Percentiles rank a stretch among this genome's conserved stretches.
Evolutionary conservation across 352 stramenopile genomes (phyloP).

Genomic region (Blastocystis sp.): DNA sequence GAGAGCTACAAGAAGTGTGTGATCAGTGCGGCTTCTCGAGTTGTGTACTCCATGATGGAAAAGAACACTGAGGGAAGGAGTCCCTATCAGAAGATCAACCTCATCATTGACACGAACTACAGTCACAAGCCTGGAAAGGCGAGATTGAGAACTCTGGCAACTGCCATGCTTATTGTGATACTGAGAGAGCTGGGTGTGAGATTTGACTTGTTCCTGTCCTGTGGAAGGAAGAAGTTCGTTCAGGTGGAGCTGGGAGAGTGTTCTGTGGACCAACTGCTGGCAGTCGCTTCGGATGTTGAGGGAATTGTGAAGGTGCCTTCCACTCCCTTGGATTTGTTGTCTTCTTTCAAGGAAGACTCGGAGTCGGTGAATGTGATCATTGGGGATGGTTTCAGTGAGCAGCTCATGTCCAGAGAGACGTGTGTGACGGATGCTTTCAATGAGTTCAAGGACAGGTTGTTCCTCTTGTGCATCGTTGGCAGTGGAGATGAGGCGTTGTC

Average conservation of each 20-base stretch:
- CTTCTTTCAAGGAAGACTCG: not conserved
- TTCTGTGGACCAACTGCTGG: not conserved
- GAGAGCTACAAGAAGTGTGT: not conserved
- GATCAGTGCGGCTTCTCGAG: not conserved
- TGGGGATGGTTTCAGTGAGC: constrained; percentile 41
- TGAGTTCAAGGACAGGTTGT: not conserved
- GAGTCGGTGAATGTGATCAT: constrained; percentile 11
- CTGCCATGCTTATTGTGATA: not conserved
- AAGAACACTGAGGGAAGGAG: not conserved
- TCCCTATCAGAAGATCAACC: not conserved
- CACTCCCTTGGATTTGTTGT: constrained; percentile 43
- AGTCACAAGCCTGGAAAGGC: not conserved
- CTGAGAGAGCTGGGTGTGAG: constrained; percentile 12
- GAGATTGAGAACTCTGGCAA: not conserved
- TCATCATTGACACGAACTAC: constrained; percentile 11
- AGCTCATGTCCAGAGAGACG: not conserved
- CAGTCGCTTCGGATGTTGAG: constrained; percentile 27
- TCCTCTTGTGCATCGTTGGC: constrained; percentile 5
- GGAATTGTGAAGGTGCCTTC: constrained; percentile 35
- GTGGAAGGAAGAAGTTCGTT: not conserved
- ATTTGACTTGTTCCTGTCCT: not conserved
- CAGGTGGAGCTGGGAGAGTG: not conserved
- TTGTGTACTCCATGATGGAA: not conserved
- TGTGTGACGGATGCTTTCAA: not conserved
- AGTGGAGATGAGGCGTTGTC: constrained; percentile 33